Conservation (phyloP, 208 protist species). For the Chromosphaera perkinsii region DNA sequence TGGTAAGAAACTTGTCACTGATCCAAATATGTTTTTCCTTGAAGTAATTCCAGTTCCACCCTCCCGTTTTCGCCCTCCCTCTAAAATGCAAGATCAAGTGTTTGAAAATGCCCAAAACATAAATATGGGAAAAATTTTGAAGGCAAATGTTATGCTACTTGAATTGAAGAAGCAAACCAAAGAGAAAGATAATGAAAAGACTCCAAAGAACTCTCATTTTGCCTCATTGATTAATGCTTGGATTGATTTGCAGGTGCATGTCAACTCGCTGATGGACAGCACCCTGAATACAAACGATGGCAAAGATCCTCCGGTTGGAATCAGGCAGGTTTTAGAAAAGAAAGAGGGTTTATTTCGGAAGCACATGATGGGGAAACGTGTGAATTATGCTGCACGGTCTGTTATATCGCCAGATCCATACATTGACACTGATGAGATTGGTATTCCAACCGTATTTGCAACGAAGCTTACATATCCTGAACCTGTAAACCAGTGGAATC, state of each 20-base stretch:
- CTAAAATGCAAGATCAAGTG: conserved; percentile 37
- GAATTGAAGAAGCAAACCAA: conserved; percentile 16
- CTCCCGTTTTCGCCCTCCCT: conserved; percentile 59
- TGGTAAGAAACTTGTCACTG: not conserved
- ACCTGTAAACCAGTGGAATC: conserved; percentile 73
- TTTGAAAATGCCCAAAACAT: conserved; percentile 62
- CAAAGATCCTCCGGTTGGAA: conserved; percentile 38
- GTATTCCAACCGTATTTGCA: conserved; percentile 74
- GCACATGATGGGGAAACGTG: conserved; percentile 99
- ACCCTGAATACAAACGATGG: not conserved
- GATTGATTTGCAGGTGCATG: conserved; percentile 32
- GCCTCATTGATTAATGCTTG: conserved; percentile 7
- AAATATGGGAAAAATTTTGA: conserved; percentile 49
- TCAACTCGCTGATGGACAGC: conserved; percentile 60
- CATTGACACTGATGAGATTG: conserved; percentile 91
- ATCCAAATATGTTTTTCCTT: conserved; percentile 63
- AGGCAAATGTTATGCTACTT: conserved; percentile 32
- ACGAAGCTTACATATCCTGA: conserved; percentile 90
- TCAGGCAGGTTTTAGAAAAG: conserved; percentile 87
- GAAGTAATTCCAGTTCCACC: conserved; percentile 62
- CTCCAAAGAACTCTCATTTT: not conserved
- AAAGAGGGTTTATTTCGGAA: conserved; percentile 99
- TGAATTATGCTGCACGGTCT: conserved; percentile 94
- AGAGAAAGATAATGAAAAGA: not conserved
- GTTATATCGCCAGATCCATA: conserved; percentile 98